Base-by-base conservation (phyloP, 2,329 filamentous ascomycete species). In the Ceratocystis ficicola region DNA sequence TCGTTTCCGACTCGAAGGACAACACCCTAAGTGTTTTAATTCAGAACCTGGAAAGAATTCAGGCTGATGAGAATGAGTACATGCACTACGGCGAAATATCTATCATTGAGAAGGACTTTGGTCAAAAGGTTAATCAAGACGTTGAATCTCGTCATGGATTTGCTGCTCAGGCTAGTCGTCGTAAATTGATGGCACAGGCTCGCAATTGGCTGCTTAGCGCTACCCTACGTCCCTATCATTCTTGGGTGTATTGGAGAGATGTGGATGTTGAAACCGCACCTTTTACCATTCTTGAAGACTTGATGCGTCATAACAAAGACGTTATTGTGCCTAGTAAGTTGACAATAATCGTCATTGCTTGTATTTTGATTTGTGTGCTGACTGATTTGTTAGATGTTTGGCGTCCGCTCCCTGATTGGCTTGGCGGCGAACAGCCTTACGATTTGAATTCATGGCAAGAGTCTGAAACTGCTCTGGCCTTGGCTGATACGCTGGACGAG, bases 391-490 rank as follows among this genome's bases (percentile, higher is more conserved):
- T 68, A 92, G 88, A 99, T 78, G 94, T 99, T 68, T 99, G 94
- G 94, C 87, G 94, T 70, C 94, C 94, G n/a, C 83, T 99, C 61
- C 94, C 94, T 5, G 94, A 99, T 75, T 99, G 94, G 94, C 88
- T 99, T 28, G 94, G 94, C 59, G 95, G 94, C 72, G 94, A 99
- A 75, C 94, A 99, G 74, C 94, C 94, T 1, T 99, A 99, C 75
- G 94, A 99, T 76, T 76, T 99, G 71, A 99, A 99, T 75, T 97
- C 93, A 17, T 99, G 94, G 94, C 94, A 99, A 76, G 94, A 99
- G 76, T 99, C 94, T 0, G 95, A 99, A 73, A 99, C 94, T 0
- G 94, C 94, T 0, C 80, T 99, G 64, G 90, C 90, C 7, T 81
- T 99, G 46, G 94, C 94, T 10, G 93, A 99, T 69, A 96, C 91